A percentile compares a stretch with the other conserved stretches of the same genome.
These are phyloP conservation scores for Alternaria sp. DNA, from an alignment of 2,329 filamentous ascomycete genomes.

Conservation along the genomic window DNA sequence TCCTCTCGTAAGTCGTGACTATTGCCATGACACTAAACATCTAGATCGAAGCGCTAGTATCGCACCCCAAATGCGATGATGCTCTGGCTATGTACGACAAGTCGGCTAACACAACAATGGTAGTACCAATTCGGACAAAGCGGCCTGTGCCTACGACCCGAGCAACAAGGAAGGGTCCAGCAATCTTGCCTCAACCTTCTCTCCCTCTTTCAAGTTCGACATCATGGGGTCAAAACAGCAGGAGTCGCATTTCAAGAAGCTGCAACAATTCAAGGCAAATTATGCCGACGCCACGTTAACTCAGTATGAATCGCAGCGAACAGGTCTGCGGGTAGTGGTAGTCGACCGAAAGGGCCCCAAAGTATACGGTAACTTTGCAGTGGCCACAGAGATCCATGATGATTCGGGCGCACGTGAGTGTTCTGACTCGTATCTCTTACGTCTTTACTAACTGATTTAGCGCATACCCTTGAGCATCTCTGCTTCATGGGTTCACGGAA, in stretches of 20 bases:
- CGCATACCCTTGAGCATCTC: constrained; percentile 63
- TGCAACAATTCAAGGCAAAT: constrained; percentile 86
- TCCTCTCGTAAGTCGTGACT: constrained; percentile 3
- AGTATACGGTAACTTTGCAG: constrained; percentile 84
- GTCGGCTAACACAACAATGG: constrained; percentile 41
- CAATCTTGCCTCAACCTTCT: background rate
- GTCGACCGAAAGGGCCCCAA: constrained; percentile 95
- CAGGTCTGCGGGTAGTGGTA: constrained; percentile 92
- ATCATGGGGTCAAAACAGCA: constrained; percentile 48
- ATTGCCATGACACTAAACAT: background rate
- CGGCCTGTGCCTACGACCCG: constrained; percentile 15
- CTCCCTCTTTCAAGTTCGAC: constrained; percentile 19
- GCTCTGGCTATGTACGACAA: background rate
- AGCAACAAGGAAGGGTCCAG: constrained; percentile 11
- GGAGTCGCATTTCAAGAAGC: constrained; percentile 74
- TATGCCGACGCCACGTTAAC: constrained; percentile 89
- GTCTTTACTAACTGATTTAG: constrained; percentile 32
- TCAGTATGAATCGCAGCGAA: constrained; percentile 94
- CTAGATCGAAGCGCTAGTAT: background rate
- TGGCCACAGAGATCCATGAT: constrained; percentile 97
- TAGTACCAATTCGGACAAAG: constrained; percentile 46
- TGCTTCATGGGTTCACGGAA: constrained; percentile 79
- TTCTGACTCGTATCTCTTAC: background rate
- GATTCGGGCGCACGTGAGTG: constrained; percentile 80
- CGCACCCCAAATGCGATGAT: background rate